Evolutionary conservation across 1,284 basidiomycete genomes (phyloP).

Genomic region (Sanghuangporus baumii): DNA sequence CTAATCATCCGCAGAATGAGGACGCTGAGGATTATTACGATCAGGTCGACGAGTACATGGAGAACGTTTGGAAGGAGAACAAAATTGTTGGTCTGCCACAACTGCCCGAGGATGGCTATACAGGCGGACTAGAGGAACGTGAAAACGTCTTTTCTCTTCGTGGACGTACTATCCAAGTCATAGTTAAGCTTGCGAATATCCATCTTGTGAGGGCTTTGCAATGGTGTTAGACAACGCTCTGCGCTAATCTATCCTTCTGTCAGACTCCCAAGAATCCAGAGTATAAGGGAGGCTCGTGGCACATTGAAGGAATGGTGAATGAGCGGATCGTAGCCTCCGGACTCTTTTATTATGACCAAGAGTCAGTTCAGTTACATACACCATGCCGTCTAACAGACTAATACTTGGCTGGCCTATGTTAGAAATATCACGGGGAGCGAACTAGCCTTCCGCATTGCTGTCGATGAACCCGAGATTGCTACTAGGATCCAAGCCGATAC

Average conservation of each 20-base stretch:
- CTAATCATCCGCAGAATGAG: slow-evolving; percentile 36
- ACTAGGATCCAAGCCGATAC: background rate
- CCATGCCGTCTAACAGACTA: background rate
- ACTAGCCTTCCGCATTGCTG: slow-evolving; percentile 45
- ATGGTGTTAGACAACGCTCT: background rate
- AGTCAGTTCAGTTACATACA: slow-evolving; percentile 26
- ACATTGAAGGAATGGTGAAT: slow-evolving; percentile 53
- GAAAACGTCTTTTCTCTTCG: slow-evolving; percentile 31
- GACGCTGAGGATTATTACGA: slow-evolving; percentile 37
- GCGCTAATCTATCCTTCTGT: background rate
- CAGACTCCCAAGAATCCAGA: slow-evolving; percentile 35
- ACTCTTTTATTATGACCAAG: slow-evolving; percentile 36
- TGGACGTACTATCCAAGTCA: slow-evolving; percentile 38
- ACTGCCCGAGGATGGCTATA: slow-evolving; percentile 37
- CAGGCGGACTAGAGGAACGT: slow-evolving; percentile 34
- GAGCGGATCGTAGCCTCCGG: slow-evolving; percentile 47
- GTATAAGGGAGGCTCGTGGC: slow-evolving; percentile 41
- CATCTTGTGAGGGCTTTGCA: slow-evolving; percentile 31
- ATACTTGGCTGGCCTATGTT: background rate
- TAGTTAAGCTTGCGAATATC: slow-evolving; percentile 40
- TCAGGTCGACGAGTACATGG: slow-evolving; percentile 26
- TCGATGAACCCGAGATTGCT: slow-evolving; percentile 24
- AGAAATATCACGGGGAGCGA: slow-evolving; percentile 28
- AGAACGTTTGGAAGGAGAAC: slow-evolving; percentile 30
- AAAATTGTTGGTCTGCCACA: slow-evolving; percentile 38